Base-by-base conservation (phyloP, 1,139 yeast genomes). In the Pichia sp. region DNA sequence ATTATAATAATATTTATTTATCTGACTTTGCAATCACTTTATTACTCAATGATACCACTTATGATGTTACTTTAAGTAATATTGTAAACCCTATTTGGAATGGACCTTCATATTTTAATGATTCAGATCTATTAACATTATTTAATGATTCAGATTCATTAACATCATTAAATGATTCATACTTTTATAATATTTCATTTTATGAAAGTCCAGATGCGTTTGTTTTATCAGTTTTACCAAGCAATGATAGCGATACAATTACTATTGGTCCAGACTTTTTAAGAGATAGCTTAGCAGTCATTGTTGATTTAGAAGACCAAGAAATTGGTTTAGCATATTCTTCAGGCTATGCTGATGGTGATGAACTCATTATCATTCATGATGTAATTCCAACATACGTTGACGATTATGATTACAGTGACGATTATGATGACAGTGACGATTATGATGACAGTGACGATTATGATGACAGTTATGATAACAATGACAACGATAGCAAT, bases 191-290 rank as follows among this genome's bases (percentile, higher is more conserved):
- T 32, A 11, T 35, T 18, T 25, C 24, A 3, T 15, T 7, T 2
- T n/a, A 25, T 20, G 4, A 5, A 12, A 25, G n/a, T n/a, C 26
- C 39, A 32, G 41, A 24, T 16, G 24, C 36, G 16, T 48, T 25
- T 18, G 37, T 53, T 27, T 44, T 53, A 32, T 27, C 44, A 1
- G 42, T 52, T 30, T 42, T 53, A 35, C 55, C 55, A 38, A 51
- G 62, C 11, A 54, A 62, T 29, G 54, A 62, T 30, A 66, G 46
- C 12, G 43, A 48, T 13, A 27, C 45, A 5, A 45, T 50, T 29
- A 42, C 40, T 12, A 61, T 86, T 18, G 96, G 96, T 43, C 92
- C 84, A 62, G 74, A 79, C 32, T 79, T 86, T 67, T 68, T 87
- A 58, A 72, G 86, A 52, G 71, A 77, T 43, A 86, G 85, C 6